Conservation (phyloP, 2,329 filamentous ascomycete genomes). For the Alternaria gaisen region DNA sequence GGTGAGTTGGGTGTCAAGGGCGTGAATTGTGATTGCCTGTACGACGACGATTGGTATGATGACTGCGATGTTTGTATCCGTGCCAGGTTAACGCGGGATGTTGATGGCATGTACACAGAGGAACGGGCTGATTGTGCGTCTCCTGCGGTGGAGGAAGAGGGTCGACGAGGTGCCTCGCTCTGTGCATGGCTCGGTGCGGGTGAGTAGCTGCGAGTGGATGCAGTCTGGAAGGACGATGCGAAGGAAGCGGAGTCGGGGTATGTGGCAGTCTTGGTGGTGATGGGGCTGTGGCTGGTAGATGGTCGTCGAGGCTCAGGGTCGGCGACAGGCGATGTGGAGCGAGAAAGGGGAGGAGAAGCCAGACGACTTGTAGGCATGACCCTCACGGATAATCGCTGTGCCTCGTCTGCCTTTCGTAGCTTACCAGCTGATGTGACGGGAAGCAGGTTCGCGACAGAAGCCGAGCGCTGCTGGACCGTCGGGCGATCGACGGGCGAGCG, state of each 20-base stretch:
- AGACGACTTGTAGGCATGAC: slow-evolving; percentile 23
- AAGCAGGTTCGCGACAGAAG: slow-evolving; percentile 46
- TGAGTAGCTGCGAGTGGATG: slow-evolving; percentile 38
- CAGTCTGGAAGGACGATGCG: slow-evolving; percentile 35
- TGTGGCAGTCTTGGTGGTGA: slow-evolving; percentile 30
- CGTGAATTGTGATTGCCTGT: slow-evolving; percentile 26
- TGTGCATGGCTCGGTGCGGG: slow-evolving; percentile 31
- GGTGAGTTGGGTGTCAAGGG: slow-evolving; percentile 44
- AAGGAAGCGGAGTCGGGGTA: slow-evolving; percentile 35
- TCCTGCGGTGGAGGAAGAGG: slow-evolving; percentile 31
- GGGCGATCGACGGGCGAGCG: slow-evolving; percentile 29
- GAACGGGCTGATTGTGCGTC: slow-evolving; percentile 31
- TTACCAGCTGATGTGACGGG: slow-evolving; percentile 38
- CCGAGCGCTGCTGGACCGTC: slow-evolving; percentile 38
- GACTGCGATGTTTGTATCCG: slow-evolving; percentile 27
- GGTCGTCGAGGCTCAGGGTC: slow-evolving; percentile 37
- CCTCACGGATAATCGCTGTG: slow-evolving; percentile 39
- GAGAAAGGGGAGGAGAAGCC: slow-evolving; percentile 22
- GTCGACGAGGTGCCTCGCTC: slow-evolving; percentile 31
- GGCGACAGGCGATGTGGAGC: slow-evolving; percentile 35
- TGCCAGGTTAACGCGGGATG: slow-evolving; percentile 27
- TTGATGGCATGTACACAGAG: slow-evolving; percentile 38
- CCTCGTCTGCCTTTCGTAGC: slow-evolving; percentile 37
- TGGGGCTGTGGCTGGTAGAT: slow-evolving; percentile 40
- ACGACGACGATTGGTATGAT: slow-evolving; percentile 22